Conservation (phyloP, 2,329 filamentous ascomycete genomes). For the Lachnellula cervina region DNA sequence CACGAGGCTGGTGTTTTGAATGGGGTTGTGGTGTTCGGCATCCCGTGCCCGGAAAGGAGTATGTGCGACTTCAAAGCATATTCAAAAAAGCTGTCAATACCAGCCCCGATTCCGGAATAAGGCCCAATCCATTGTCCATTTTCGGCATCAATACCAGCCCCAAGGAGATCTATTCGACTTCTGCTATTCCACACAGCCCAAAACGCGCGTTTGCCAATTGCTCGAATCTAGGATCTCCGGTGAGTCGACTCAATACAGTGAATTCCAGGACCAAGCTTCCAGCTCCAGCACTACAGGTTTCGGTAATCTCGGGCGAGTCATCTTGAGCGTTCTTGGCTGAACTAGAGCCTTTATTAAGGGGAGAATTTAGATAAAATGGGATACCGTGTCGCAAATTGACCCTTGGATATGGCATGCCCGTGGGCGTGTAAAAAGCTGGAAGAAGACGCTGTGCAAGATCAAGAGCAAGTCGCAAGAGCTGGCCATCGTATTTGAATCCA, state of each 20-base stretch:
- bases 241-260: conserved; percentile 81
- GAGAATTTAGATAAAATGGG: conserved; percentile 86
- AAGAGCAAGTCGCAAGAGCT: conserved; percentile 80
- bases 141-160: conserved; percentile 88
- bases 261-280: conserved; percentile 93
- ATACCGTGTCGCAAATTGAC: conserved; percentile 90
- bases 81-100: conserved; percentile 97
- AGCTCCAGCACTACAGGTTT: conserved; percentile 96
- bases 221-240: conserved; percentile 83
- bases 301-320: conserved; percentile 65
- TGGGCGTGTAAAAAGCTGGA: conserved; percentile 86
- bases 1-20: conserved; percentile 30
- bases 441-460: conserved; percentile 81
- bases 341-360: conserved; percentile 57
- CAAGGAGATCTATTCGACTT: conserved; percentile 81
- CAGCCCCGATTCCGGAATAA: conserved; percentile 91
- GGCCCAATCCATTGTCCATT: conserved; percentile 82
- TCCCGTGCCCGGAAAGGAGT: conserved; percentile 70
- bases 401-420: conserved; percentile 88
- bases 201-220: conserved; percentile 86
- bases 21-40: conserved; percentile 44
- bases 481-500: conserved; percentile 79
- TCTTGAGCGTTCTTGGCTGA: conserved; percentile 35
- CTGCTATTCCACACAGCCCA: conserved; percentile 94
- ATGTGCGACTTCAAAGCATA: conserved; percentile 95